Base-by-base conservation (phyloP, 2,329 filamentous ascomycete species). In the Sphaerulina musiva region DNA sequence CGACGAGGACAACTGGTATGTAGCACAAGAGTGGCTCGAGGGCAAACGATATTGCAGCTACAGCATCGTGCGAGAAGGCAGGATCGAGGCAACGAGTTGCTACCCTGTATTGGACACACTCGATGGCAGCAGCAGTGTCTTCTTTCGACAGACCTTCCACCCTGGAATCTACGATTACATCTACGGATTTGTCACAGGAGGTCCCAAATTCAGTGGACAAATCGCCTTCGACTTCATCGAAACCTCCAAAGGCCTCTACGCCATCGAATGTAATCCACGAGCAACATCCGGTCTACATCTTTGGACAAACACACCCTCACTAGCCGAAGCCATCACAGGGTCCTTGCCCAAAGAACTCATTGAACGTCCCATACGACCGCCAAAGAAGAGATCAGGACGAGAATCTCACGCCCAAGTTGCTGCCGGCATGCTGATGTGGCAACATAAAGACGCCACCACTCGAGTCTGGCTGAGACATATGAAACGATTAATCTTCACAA, bases 151-250 rank as follows among this genome's bases (percentile, higher is more conserved):
- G 54, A 31, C 61, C 29, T 58, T 57, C 29, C 54, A 62, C 43
- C 54, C 46, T 9, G 48, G 51, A 11, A 56, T 66, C 43, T 59
- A 61, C n/a, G 55, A 62, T 6, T 69, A 68, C 51, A 57, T 66
- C 20, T 52, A 60, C 17, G 39, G 34, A 31, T 67, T 56, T 60
- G 62, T 51, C 23, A 49, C 4, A 41, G 55, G 6, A 10, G 44
- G 64, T 5, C 59, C 55, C 0, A 14, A 31, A 4, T 55, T 60
- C 26, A 57, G 53, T 3, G 59, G 59, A 4, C 66, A 69, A 46
- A 54, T 68, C 2, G 65, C 65, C 3, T 62, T 68, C 49, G 67
- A 68, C 52, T 65, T 68, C 40, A 57, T 69, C 20, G 65, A 68
- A 50, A 59, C 59, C 10, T 40, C 42, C 9, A 42, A 55, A 9